phyloP scores from a whole-genome alignment of 2,329 filamentous ascomycete genomes.

The Aspergillus fumigatus region DNA sequence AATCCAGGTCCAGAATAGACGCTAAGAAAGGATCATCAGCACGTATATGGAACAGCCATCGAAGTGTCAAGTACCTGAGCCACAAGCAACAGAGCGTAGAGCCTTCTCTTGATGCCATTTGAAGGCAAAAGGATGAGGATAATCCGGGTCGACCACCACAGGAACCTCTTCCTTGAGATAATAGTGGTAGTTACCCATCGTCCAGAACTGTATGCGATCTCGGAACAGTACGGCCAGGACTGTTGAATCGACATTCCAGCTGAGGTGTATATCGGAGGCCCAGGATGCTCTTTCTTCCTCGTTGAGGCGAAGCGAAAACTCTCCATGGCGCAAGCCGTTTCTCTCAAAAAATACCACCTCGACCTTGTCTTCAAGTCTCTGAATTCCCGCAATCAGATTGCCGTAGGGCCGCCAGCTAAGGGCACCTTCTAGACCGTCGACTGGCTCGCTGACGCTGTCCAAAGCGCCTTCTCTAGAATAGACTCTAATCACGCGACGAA shows the following conservation, averaged over 20 bases:
- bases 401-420: slow-evolving; percentile 90
- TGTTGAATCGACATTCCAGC: slow-evolving; percentile 90
- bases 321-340: slow-evolving; percentile 93
- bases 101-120: slow-evolving; percentile 84
- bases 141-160: slow-evolving; percentile 29
- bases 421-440: slow-evolving; percentile 81
- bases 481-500: slow-evolving; percentile 76
- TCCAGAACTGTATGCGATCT: slow-evolving; percentile 86
- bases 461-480: slow-evolving; percentile 86
- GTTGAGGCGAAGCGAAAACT: slow-evolving; percentile 73
- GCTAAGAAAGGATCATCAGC: slow-evolving; percentile 21
- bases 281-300: slow-evolving; percentile 54
- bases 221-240: slow-evolving; percentile 76
- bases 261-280: slow-evolving; percentile 59
- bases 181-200: slow-evolving; percentile 96
- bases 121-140: slow-evolving; percentile 26
- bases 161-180: slow-evolving; percentile 89
- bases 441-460: slow-evolving; percentile 90
- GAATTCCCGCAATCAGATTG: slow-evolving; percentile 83
- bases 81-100: slow-evolving; percentile 59
- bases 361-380: slow-evolving; percentile 62
- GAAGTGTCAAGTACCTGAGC: slow-evolving; percentile 38
- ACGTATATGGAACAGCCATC: slow-evolving; percentile 4
- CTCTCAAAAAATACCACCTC: slow-evolving; percentile 94
- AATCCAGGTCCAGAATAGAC: slow-evolving; percentile 59